Evolutionary conservation across 1,284 basidiomycete genomes (phyloP), one percentile per base, ranked within the genome.

Genomic region (Takashimella tepidaria): DNA sequence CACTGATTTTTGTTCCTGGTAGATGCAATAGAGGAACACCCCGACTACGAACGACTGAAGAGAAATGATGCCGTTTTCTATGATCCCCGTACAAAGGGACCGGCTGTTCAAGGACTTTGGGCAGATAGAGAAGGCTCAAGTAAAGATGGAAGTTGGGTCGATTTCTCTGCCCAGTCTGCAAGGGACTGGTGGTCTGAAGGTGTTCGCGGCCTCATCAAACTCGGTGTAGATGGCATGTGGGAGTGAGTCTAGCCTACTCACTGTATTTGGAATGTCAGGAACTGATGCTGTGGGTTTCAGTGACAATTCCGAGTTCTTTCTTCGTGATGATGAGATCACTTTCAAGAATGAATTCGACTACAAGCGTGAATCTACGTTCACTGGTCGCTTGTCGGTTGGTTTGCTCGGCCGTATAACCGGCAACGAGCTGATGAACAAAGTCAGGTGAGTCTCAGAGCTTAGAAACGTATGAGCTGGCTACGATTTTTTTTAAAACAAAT

Each of bases 221-320:
- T 61, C 20, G 70, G 70, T 16, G 62, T 66, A 11, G 68, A 70
- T 57, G 59, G 58, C 31, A 61, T 66, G 41, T 70, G 67, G 67
- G 67, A 68, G 23, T 47, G 46, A 47, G 24, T 47, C 6, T 45
- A 21, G 2, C 23, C 3, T 1, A n/a, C n/a, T 37, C 50, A 55
- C 27, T 53, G 40, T n/a, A n/a, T n/a, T n/a, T n/a, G n/a, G n/a
- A n/a, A n/a, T n/a, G n/a, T n/a, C n/a, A n/a, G n/a, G n/a, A n/a
- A n/a, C n/a, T n/a, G n/a, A n/a, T n/a, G n/a, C n/a, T n/a, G n/a
- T 24, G 45, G 43, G 19, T 20, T 13, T 4, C 53, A 73, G 70
- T 60, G 74, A 76, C 57, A 76, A 76, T 64, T 70, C 74, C 65
- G 74, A 76, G 55, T 76, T 64, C 51, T 64, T 70, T 22, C 64